Evolutionary conservation across 768 basidiomycete species (phyloP).

Genomic region (Termitomyces sp.): DNA sequence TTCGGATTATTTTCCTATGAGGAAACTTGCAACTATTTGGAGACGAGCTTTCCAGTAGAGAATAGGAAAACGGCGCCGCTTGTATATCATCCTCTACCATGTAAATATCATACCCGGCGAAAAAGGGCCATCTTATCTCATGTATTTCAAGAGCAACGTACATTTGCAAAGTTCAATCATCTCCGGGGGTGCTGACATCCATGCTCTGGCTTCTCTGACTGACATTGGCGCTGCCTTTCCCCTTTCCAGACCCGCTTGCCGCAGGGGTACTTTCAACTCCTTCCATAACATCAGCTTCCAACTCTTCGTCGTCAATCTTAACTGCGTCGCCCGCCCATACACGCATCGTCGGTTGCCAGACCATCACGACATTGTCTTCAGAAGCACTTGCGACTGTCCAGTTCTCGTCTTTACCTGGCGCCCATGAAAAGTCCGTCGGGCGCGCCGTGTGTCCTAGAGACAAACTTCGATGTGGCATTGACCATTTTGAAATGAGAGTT

Average conservation of each 20-base stretch:
- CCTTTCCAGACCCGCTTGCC: conserved; percentile 20
- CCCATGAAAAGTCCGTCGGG: conserved; percentile 95
- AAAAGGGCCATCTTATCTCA: neutral
- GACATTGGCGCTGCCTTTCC: conserved; percentile 28
- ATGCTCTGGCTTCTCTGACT: conserved; percentile 54
- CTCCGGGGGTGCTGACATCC: conserved; percentile 55
- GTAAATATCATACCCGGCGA: conserved; percentile 9
- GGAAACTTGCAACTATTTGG: neutral
- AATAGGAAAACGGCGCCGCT: conserved; percentile 3
- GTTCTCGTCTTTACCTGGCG: conserved; percentile 71
- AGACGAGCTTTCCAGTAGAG: neutral
- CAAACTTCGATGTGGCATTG: neutral
- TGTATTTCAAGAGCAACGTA: neutral
- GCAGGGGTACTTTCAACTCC: conserved; percentile 47
- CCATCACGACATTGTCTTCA: conserved; percentile 95
- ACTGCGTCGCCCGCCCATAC: conserved; percentile 91
- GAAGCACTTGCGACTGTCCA: conserved; percentile 89
- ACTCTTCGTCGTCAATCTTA: conserved; percentile 76
- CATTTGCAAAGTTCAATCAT: conserved; percentile 31
- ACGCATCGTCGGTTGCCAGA: conserved; percentile 95
- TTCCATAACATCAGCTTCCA: conserved; percentile 79
- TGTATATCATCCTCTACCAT: conserved; percentile 12
- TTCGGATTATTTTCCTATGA: conserved; percentile 62
- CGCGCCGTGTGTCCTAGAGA: conserved; percentile 76
- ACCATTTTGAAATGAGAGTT: conserved; percentile 3